Conservation (phyloP, 2,329 filamentous ascomycete genomes). For the Stenocarpella maydis region DNA sequence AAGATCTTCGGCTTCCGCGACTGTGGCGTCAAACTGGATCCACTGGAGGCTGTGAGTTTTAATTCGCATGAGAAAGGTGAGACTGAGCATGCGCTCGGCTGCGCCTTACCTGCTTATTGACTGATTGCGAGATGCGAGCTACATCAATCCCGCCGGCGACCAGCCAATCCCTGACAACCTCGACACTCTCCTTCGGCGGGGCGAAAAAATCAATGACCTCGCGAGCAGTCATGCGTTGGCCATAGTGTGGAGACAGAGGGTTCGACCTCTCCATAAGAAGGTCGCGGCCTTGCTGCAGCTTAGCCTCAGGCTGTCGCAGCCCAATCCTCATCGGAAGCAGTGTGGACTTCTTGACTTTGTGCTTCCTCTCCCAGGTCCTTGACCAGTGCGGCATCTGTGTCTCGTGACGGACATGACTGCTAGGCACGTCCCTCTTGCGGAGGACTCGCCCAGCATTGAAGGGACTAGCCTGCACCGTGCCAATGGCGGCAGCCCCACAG, state of each 20-base stretch:
- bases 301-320: constrained; percentile 41
- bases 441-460: constrained; percentile 4
- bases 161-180: constrained; percentile 50
- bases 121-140: constrained; percentile 37
- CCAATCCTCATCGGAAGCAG: constrained; percentile 47
- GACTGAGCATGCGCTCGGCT: constrained; percentile 1
- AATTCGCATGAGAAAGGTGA: background rate
- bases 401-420: constrained; percentile 43
- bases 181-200: constrained; percentile 44
- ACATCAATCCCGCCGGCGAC: constrained; percentile 35
- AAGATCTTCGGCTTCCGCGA: constrained; percentile 49
- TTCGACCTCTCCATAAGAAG: constrained; percentile 44
- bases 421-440: constrained; percentile 32
- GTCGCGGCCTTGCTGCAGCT: constrained; percentile 43
- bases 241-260: constrained; percentile 48
- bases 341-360: constrained; percentile 38
- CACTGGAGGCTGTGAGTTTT: constrained; percentile 42
- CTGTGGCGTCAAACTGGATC: constrained; percentile 53
- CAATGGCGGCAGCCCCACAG: constrained; percentile 3
- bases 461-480: constrained; percentile 20
- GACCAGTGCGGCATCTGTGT: constrained; percentile 40
- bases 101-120: constrained; percentile 37
- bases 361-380: constrained; percentile 41
- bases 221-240: constrained; percentile 48
- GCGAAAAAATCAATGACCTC: constrained; percentile 51